Conservation (phyloP, 2,329 filamentous ascomycete genomes). For the Neoscytalidium dimidiatum region DNA sequence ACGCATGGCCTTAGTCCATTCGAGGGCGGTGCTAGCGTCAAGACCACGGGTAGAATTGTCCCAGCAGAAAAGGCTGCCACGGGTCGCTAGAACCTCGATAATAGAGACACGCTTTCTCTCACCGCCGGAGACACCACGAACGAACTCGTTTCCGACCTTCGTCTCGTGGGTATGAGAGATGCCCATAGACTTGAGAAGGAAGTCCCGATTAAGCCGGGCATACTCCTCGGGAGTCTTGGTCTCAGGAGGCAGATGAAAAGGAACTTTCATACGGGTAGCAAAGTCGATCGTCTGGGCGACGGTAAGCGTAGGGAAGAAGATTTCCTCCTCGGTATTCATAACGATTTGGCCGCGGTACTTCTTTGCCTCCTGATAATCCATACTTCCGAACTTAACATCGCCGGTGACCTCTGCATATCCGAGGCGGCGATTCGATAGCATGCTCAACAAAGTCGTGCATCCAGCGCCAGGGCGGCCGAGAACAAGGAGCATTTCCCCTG, state of each 20-base stretch:
- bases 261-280: conserved; percentile 59
- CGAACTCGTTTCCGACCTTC: conserved; percentile 67
- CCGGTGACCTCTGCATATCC: conserved; percentile 24
- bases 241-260: conserved; percentile 52
- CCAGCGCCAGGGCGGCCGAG: conserved; percentile 71
- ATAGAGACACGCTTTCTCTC: conserved; percentile 71
- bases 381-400: conserved; percentile 55
- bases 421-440: conserved; percentile 51
- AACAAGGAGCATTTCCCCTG: conserved; percentile 69
- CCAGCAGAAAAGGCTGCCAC: conserved; percentile 57
- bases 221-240: conserved; percentile 46
- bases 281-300: conserved; percentile 55
- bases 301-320: conserved; percentile 54
- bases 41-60: conserved; percentile 73
- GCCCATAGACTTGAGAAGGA: conserved; percentile 49
- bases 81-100: conserved; percentile 62
- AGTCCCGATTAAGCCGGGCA: conserved; percentile 51
- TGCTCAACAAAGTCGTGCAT: conserved; percentile 82
- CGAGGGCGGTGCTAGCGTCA: conserved; percentile 75
- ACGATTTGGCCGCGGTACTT: conserved; percentile 60
- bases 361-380: conserved; percentile 44
- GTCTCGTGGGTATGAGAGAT: conserved; percentile 62
- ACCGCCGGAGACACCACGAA: conserved; percentile 68
- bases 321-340: conserved; percentile 56
- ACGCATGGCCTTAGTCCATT: conserved; percentile 75